These are phyloP conservation scores for Tulasnella sp. DNA, from an alignment of 768 basidiomycete genomes.

Conservation along the genomic window DNA sequence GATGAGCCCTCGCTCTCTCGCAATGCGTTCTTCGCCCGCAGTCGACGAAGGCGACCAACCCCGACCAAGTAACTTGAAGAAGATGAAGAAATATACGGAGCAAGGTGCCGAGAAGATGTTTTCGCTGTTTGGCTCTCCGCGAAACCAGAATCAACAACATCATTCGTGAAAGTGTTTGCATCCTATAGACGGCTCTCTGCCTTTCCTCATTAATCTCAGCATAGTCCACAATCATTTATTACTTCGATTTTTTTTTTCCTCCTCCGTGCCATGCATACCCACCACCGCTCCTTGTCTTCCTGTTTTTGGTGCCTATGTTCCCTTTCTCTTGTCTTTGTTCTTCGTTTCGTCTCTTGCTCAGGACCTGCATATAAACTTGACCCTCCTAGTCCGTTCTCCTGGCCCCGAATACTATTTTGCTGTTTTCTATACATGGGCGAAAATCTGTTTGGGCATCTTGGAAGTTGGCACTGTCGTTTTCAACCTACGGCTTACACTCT, in stretches of 20 bases:
- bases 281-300: not conserved
- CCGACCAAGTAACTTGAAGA: constrained; percentile 65
- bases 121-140: constrained; percentile 71
- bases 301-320: not conserved
- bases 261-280: not conserved
- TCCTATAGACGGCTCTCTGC: not conserved
- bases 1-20: constrained; percentile 24
- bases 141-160: constrained; percentile 23
- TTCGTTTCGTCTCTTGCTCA: not conserved
- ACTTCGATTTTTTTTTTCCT: not conserved
- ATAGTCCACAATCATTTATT: not conserved
- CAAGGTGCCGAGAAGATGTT: constrained; percentile 46
- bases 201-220: not conserved
- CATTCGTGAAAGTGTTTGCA: not conserved
- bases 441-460: not conserved
- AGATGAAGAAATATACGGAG: constrained; percentile 55
- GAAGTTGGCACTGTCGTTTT: not conserved
- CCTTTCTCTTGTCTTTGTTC: not conserved
- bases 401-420: not conserved
- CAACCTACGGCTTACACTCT: not conserved
- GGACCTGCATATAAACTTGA: not conserved
- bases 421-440: not conserved
- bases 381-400: not conserved
- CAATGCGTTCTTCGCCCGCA: constrained; percentile 24
- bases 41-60: constrained; percentile 41